Base-by-base conservation (phyloP, 2,329 filamentous ascomycete species). In the Fusarium cicatricum region DNA sequence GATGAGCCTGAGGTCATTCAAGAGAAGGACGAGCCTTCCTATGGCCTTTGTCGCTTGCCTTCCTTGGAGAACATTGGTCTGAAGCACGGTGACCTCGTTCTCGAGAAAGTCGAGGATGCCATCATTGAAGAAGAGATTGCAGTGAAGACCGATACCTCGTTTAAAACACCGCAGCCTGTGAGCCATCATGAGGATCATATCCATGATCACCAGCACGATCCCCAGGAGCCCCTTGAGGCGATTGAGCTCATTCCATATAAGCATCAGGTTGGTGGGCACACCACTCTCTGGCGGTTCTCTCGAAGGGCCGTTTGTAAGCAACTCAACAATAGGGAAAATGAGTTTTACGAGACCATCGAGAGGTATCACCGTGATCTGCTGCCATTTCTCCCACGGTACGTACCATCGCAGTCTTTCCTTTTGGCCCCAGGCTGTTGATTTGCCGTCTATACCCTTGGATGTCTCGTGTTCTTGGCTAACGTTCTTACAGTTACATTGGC, bases 321-420 rank as follows among this genome's bases (percentile, higher is more conserved):
- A 77, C 84, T 99, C 70, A 99, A 97, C 75, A 99, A 97, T 73
- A 86, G 94, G 70, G 95, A 99, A 73, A 99, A 99, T 75, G 92
- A 97, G 76, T 99, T 99, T 72, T 99, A 99, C 75, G 95, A 99
- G 76, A 95, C 89, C 49, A 91, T 98, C 68, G 95, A 99, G 78
- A 87, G 86, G 69, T 87, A 91, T 65, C 94, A 99, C 75, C 91
- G 92, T 62, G 90, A 97, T 71, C 82, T 99, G 69, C 79, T 99
- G 55, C 87, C 90, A 36, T 99, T 98, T 72, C 82, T 99, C 62
- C 95, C 95, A 62, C 92, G 93, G 88, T 90, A 79, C 60, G 79
- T 71, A 42, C 48, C 41, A 33, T 50, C 55, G 29, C 41, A 45
- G 23, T 49, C 52, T 46, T 40, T 28, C 14, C 23, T 36, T 47